Evolutionary conservation across 192 early-diverging fungal genomes (phyloP).

Genomic region (Mycoemilia scoparia): DNA sequence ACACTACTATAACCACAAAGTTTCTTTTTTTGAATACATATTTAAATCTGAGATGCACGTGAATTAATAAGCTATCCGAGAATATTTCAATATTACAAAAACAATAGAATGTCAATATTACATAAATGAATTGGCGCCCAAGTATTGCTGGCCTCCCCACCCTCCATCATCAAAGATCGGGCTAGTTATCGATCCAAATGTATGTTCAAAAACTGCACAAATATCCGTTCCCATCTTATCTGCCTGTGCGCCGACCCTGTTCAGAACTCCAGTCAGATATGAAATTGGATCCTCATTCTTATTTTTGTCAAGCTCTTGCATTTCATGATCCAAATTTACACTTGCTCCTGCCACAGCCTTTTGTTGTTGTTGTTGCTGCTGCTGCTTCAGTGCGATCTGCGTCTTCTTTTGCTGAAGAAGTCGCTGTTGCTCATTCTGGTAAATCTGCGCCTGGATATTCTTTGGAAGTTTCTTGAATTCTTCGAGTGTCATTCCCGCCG

Average conservation of each 20-base stretch:
- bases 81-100: no score
- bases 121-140: no score
- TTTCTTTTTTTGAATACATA: no score
- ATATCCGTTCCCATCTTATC: conserved; percentile 22
- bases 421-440: conserved; percentile 13
- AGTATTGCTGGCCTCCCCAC: no score
- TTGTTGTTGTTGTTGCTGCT: conserved; percentile 2
- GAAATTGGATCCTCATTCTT: conserved; percentile 26
- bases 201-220: conserved; percentile 24
- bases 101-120: no score
- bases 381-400: not conserved
- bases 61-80: no score
- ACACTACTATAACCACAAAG: no score
- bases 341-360: not conserved
- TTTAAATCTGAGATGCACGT: no score
- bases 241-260: conserved; percentile 14
- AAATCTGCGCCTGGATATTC: conserved; percentile 9
- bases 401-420: not conserved
- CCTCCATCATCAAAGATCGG: no score
- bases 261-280: conserved; percentile 27
- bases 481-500: conserved; percentile 15
- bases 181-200: conserved; percentile 28
- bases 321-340: conserved; percentile 6
- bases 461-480: conserved; percentile 16
- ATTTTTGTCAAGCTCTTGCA: conserved; percentile 17